Evolutionary conservation across 1,139 yeast genomes (phyloP).

Genomic region (Suhomyces chickasaworum): DNA sequence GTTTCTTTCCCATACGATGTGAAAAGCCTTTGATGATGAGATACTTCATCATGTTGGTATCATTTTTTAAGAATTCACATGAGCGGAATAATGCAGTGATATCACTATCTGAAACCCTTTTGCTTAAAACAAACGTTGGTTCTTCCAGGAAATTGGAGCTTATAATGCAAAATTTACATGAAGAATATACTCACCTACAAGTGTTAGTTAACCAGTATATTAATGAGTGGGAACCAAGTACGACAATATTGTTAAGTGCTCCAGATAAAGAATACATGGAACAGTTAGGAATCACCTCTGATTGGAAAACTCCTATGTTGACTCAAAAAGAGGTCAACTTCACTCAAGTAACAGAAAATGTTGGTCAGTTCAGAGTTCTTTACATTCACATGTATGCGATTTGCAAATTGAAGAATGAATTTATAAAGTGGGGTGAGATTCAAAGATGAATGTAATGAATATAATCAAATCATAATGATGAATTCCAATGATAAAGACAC

Average conservation of each 20-base stretch:
- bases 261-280: background rate
- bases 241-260: background rate
- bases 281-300: background rate
- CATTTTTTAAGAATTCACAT: slow-evolving; percentile 12
- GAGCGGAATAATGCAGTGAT: slow-evolving; percentile 9
- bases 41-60: slow-evolving; percentile 8
- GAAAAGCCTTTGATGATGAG: slow-evolving; percentile 2
- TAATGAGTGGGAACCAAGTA: background rate
- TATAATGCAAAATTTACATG: slow-evolving; percentile 11
- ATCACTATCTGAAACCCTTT: slow-evolving; percentile 11
- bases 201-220: background rate
- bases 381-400: slow-evolving; percentile 7
- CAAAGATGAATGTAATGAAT: background rate
- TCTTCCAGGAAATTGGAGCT: slow-evolving; percentile 5
- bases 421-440: background rate
- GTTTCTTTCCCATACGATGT: background rate
- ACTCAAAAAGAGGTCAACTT: background rate
- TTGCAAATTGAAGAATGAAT: slow-evolving; percentile 7
- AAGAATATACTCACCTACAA: slow-evolving; percentile 9
- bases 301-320: background rate
- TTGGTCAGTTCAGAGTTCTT: slow-evolving; percentile 6
- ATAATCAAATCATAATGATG: too few relatives aligned
- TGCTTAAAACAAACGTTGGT: slow-evolving; percentile 10
- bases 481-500: too few relatives aligned
- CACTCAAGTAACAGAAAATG: slow-evolving; percentile 1